Base-by-base conservation (phyloP, 2,329 filamentous ascomycete species). In the Colletotrichum falcatum region DNA sequence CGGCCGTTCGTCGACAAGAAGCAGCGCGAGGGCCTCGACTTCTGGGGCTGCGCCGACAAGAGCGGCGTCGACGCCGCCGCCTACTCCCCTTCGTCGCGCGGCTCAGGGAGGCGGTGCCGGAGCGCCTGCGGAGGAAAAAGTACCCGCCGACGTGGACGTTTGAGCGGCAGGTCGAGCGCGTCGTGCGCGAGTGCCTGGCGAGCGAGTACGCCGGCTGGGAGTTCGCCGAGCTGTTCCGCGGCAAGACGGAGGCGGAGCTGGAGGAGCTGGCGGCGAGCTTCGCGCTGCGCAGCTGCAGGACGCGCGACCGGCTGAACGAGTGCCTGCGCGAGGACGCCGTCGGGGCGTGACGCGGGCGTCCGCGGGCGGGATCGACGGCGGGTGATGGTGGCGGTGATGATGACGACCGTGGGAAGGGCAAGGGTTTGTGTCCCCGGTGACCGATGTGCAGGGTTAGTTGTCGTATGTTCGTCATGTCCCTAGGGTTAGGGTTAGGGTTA, bases 1-100 rank as follows among this genome's bases (percentile, higher is more conserved):
- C 75, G 80, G 23, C 81, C 84, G 0, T 88, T 90, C 64, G 76
- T 90, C 0, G 82, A 84, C 58, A 90, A 89, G 80, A 90, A 90
- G 75, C 81, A 83, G 11, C 74, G 75, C 0, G 79, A 88, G 2
- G 85, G 86, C 30, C 79, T 89, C 2, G 88, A 90, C 75, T 84
- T 83, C 20, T 90, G 88, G 88, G 88, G 86, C 0, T 63, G 65
- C 61, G 77, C 72, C 59, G 75, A 73, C 72, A 77, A 74, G 48
- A 73, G 77, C 48, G 75, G 77, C 6, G 76, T 75, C 9, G 76
- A 77, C 23, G 70, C 73, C 4, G 79, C 84, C 70, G 81, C 86
- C 0, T 83, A 82, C 71, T 76, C 74, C 81, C 82, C 0, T 78
- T 84, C 9, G 73, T 81, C 5, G 70, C 79, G 5, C 83, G 84